These are phyloP conservation scores for Salvia sclarea DNA, from an alignment of 305 asterid genomes.

Conservation along the genomic window DNA sequence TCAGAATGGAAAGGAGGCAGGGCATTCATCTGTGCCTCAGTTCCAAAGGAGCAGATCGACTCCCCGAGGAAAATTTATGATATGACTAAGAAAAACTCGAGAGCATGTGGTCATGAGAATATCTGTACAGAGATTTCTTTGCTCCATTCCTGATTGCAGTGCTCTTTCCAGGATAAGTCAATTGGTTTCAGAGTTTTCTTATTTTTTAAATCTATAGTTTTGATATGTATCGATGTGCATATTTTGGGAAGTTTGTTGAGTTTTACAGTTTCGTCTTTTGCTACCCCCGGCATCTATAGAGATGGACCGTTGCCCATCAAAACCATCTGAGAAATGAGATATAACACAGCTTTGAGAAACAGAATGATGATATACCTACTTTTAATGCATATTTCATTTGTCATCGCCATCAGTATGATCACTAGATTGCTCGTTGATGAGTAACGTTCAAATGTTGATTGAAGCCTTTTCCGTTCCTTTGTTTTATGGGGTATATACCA, in stretches of 20 bases:
- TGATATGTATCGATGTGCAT: constrained; percentile 28
- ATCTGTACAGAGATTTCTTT: constrained; percentile 35
- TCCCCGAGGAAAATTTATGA: constrained; percentile 47
- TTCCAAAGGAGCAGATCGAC: constrained; percentile 51
- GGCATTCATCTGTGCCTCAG: constrained; percentile 52
- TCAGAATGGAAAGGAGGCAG: constrained; percentile 42
- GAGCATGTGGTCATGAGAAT: constrained; percentile 35
- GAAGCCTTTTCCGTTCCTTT: background rate
- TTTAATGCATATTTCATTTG: background rate
- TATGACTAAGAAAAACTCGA: constrained; percentile 27
- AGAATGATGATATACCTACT: background rate
- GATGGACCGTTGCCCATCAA: background rate
- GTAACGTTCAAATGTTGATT: background rate
- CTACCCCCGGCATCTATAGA: background rate
- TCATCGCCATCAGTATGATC: background rate
- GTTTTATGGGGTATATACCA: too few relatives aligned
- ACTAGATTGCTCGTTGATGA: background rate
- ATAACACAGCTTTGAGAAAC: constrained; percentile 9
- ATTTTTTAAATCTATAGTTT: background rate
- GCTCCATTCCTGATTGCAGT: constrained; percentile 31
- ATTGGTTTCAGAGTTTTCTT: constrained; percentile 7
- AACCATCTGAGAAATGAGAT: constrained; percentile 16
- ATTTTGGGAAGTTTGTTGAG: constrained; percentile 9
- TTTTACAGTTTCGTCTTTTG: constrained; percentile 5
- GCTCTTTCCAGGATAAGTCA: constrained; percentile 26